Evolutionary conservation across 495 filamentous ascomycete genomes (phyloP).

Genomic region (Trichoderma gamsii): DNA sequence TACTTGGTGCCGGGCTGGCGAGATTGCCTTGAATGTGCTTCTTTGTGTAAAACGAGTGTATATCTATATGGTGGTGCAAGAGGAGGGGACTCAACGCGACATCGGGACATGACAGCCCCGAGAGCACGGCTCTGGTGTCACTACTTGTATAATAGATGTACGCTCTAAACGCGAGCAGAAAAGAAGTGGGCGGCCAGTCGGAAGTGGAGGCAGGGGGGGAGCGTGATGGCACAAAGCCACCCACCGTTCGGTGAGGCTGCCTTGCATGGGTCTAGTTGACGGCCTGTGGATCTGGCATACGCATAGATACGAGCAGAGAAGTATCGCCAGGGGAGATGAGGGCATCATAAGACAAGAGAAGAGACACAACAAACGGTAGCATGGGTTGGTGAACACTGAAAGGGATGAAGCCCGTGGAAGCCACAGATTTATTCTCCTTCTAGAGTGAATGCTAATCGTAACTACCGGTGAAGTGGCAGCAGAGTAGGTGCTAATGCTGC

Average conservation of each 20-base stretch:
- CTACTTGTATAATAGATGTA: slow-evolving; percentile 1
- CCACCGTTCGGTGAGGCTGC: slow-evolving; percentile 10
- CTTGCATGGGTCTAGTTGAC: not conserved
- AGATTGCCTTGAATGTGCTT: not conserved
- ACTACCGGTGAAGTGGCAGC: not conserved
- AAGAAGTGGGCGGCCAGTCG: slow-evolving; percentile 4
- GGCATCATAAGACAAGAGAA: not conserved
- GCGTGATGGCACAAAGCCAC: not conserved
- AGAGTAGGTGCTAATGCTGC: not conserved
- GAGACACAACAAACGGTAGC: not conserved
- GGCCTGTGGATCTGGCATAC: not conserved
- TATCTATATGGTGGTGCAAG: not conserved
- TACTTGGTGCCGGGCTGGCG: not conserved
- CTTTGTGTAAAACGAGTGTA: slow-evolving; percentile 4
- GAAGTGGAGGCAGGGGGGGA: slow-evolving; percentile 5
- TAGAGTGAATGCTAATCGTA: too few relatives aligned
- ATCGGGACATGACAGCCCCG: not conserved
- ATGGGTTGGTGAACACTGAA: not conserved
- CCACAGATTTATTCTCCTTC: not conserved
- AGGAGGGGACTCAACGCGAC: not conserved
- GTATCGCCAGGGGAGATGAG: not conserved
- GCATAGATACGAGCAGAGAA: not conserved
- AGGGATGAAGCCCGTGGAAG: not conserved
- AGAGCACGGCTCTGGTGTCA: not conserved
- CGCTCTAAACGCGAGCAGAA: not conserved